Percentiles rank a stretch among this genome's conserved stretches.
These are phyloP conservation scores for Iris pallida DNA, from an alignment of 116 monocot species.

Conservation along the genomic window DNA sequence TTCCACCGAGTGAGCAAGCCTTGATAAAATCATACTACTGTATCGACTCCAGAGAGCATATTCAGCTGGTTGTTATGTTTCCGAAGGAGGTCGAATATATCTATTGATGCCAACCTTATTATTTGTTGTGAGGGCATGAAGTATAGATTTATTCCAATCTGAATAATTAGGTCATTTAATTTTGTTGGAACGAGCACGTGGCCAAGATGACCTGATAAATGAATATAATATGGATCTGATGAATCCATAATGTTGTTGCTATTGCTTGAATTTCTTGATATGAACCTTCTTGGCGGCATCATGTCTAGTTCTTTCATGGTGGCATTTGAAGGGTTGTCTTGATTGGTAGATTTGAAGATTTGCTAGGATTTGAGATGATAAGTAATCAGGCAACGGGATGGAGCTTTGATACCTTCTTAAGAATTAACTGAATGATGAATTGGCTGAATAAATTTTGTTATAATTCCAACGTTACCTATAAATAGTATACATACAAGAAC, in stretches of 20 bases:
- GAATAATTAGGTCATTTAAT: neutral
- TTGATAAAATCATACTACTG: neutral
- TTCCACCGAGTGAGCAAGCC: neutral
- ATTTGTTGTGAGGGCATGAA: neutral
- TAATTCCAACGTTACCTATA: too few relatives aligned
- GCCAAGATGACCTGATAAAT: neutral
- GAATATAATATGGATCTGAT: neutral
- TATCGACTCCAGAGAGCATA: neutral
- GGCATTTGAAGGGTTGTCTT: neutral
- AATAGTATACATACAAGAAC: too few relatives aligned
- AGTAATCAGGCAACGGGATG: too few relatives aligned
- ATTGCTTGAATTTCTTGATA: neutral
- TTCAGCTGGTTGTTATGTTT: neutral
- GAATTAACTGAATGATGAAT: too few relatives aligned
- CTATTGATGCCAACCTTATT: constrained; percentile 2
- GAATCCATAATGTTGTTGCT: neutral
- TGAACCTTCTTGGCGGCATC: neutral
- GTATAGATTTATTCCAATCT: neutral
- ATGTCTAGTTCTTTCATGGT: neutral
- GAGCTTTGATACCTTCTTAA: too few relatives aligned
- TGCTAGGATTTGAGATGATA: neutral
- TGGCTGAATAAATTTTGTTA: too few relatives aligned
- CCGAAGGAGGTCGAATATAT: neutral
- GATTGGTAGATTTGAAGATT: neutral
- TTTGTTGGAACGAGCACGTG: neutral